Evolutionary conservation across 2,329 filamentous ascomycete species (phyloP).

Genomic region (Pyrenochaeta sp.): DNA sequence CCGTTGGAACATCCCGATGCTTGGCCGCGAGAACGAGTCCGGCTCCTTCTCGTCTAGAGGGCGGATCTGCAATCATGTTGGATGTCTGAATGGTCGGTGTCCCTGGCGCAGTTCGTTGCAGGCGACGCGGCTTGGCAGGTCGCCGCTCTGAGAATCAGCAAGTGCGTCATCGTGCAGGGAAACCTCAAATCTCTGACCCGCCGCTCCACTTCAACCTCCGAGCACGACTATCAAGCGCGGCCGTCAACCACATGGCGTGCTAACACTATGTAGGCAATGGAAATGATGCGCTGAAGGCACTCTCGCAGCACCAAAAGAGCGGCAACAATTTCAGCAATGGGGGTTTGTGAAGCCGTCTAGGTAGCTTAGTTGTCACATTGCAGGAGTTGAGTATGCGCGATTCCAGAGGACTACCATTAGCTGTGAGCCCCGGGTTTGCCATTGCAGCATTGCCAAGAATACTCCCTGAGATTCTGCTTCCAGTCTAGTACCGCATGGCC

Average conservation of each 20-base stretch:
- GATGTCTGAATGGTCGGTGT: constrained; percentile 1
- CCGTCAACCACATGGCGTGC: constrained; percentile 33
- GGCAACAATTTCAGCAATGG: no score
- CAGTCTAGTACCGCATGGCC: no score
- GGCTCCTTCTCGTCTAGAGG: constrained; percentile 24
- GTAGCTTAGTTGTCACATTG: no score
- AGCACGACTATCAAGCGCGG: constrained; percentile 35
- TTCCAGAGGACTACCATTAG: no score
- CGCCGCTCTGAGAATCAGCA: constrained; percentile 12
- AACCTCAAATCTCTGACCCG: constrained; percentile 26
- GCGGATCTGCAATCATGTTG: constrained; percentile 15
- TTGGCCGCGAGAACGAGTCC: constrained; percentile 27
- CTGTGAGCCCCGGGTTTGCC: no score
- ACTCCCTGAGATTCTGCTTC: no score
- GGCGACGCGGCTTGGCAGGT: constrained; percentile 5
- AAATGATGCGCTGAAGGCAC: no score
- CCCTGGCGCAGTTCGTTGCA: constrained; percentile 18
- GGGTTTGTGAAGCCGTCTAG: no score
- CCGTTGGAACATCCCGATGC: constrained; percentile 5
- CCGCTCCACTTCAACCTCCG: constrained; percentile 31
- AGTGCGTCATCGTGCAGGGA: constrained; percentile 36
- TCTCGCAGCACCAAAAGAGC: no score
- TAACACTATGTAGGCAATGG: no score
- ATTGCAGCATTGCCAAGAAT: no score
- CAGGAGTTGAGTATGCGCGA: no score